phyloP scores from a whole-genome alignment of 2,329 filamentous ascomycete species.

The Myriosclerotinia curreyana region DNA sequence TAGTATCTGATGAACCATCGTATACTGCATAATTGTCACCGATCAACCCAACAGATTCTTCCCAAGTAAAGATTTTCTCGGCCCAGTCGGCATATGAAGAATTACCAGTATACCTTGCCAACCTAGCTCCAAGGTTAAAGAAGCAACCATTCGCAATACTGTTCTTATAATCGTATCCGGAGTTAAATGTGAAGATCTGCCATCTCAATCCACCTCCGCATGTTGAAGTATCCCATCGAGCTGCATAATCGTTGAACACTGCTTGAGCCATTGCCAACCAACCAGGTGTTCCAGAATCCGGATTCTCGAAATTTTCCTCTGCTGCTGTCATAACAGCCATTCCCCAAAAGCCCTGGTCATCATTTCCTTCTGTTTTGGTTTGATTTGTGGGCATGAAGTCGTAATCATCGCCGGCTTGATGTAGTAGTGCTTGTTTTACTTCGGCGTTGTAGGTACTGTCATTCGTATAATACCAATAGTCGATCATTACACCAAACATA shows the following conservation, averaged over 20 bases:
- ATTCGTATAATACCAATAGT: constrained; percentile 81
- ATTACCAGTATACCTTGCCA: constrained; percentile 75
- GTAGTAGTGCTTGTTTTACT: constrained; percentile 61
- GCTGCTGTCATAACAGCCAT: constrained; percentile 67
- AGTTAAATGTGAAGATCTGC: constrained; percentile 82
- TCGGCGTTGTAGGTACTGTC: constrained; percentile 66
- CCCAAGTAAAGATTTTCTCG: constrained; percentile 68
- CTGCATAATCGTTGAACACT: constrained; percentile 66
- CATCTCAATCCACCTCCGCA: constrained; percentile 76
- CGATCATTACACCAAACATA: constrained; percentile 67
- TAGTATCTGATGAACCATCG: constrained; percentile 56
- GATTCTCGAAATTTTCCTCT: constrained; percentile 60
- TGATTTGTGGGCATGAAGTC: constrained; percentile 77
- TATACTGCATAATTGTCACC: constrained; percentile 52
- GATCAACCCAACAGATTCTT: constrained; percentile 55
- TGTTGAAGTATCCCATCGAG: constrained; percentile 64
- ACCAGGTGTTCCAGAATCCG: constrained; percentile 52
- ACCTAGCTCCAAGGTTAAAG: constrained; percentile 60
- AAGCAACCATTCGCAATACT: constrained; percentile 60
- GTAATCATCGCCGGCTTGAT: constrained; percentile 66
- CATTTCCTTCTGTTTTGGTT: constrained; percentile 59
- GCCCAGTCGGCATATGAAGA: constrained; percentile 75
- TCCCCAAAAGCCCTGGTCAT: constrained; percentile 72
- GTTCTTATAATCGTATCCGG: constrained; percentile 74
- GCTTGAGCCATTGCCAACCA: constrained; percentile 73